phyloP scores from a whole-genome alignment of 1,139 yeast species.

The Pichia sp. region DNA sequence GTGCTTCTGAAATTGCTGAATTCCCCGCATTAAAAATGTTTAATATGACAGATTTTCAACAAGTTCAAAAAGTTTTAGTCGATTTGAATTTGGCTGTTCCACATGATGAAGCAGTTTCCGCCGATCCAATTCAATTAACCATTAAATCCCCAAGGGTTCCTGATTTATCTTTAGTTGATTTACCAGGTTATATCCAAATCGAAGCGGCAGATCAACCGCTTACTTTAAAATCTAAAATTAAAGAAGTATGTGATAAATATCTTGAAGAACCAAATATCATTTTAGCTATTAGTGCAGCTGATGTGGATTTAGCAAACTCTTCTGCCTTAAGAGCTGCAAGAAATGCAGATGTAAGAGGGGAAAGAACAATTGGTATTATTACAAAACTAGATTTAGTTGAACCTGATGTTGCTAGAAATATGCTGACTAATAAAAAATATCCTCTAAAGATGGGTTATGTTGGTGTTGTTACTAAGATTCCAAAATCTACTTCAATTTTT shows the following conservation, averaged over 20 bases:
- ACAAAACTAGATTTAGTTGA: conserved; percentile 89
- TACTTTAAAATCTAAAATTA: conserved; percentile 72
- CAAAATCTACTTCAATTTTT: conserved; percentile 35
- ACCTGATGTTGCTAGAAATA: conserved; percentile 62
- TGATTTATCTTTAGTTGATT: conserved; percentile 86
- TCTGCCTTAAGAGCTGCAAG: conserved; percentile 92
- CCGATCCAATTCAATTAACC: conserved; percentile 36
- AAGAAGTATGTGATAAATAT: conserved; percentile 75
- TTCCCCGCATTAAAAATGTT: conserved; percentile 84
- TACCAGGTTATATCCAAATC: conserved; percentile 96
- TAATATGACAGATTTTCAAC: conserved; percentile 78
- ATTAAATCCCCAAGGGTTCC: conserved; percentile 91
- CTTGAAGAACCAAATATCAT: conserved; percentile 89
- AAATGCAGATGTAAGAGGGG: conserved; percentile 88
- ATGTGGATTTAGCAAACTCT: conserved; percentile 94
- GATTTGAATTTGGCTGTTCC: conserved; percentile 94
- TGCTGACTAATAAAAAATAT: conserved; percentile 71
- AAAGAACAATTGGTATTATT: conserved; percentile 91
- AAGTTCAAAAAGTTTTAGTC: conserved; percentile 75
- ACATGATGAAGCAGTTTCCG: conserved; percentile 31
- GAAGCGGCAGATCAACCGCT: conserved; percentile 95
- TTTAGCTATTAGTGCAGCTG: conserved; percentile 94
- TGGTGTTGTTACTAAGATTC: conserved; percentile 86
- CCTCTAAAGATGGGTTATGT: conserved; percentile 96
- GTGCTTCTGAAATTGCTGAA: conserved; percentile 85